Evolutionary conservation across 352 stramenopile genomes (phyloP).

Genomic region (Pythium insidiosum): DNA sequence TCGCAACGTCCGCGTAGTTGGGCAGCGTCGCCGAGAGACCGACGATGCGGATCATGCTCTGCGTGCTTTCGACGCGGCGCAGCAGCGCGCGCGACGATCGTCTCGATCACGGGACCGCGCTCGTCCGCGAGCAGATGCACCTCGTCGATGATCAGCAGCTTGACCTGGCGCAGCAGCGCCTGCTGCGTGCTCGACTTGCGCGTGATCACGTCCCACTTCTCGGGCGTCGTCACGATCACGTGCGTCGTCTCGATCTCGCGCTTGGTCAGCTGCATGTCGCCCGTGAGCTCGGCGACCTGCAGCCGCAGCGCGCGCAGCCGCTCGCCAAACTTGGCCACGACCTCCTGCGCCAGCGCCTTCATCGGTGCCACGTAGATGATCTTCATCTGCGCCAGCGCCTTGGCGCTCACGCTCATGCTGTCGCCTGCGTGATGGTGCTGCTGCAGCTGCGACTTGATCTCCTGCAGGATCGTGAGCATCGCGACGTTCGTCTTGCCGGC

Average conservation of each 20-base stretch:
- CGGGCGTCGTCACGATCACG: constrained; percentile 97
- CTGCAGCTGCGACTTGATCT: constrained; percentile 74
- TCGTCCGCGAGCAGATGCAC: constrained; percentile 97
- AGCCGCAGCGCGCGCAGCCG: constrained; percentile 60
- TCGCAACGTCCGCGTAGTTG: constrained; percentile 98
- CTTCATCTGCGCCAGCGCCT: constrained; percentile 78
- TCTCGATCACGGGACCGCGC: constrained; percentile 98
- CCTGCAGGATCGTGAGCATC: constrained; percentile 94
- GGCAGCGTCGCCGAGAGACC: constrained; percentile 98
- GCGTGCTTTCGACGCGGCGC: constrained; percentile 95
- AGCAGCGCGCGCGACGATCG: constrained; percentile 97
- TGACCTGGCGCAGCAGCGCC: constrained; percentile 82
- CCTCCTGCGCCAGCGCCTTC: constrained; percentile 98
- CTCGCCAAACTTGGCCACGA: constrained; percentile 97
- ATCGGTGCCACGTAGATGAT: constrained; percentile 97
- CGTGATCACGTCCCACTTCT: constrained; percentile 99
- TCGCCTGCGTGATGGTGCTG: constrained; percentile 19
- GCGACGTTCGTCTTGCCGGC: constrained; percentile 99
- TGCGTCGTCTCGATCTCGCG: constrained; percentile 94
- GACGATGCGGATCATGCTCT: constrained; percentile 97
- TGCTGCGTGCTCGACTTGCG: constrained; percentile 93
- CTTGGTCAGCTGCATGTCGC: constrained; percentile 98
- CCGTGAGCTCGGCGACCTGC: constrained; percentile 91
- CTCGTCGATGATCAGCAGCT: constrained; percentile 99
- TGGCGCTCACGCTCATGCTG: no score